Base-by-base conservation (phyloP, 1,284 basidiomycete genomes). In the Cutaneotrichosporon curvatum region DNA sequence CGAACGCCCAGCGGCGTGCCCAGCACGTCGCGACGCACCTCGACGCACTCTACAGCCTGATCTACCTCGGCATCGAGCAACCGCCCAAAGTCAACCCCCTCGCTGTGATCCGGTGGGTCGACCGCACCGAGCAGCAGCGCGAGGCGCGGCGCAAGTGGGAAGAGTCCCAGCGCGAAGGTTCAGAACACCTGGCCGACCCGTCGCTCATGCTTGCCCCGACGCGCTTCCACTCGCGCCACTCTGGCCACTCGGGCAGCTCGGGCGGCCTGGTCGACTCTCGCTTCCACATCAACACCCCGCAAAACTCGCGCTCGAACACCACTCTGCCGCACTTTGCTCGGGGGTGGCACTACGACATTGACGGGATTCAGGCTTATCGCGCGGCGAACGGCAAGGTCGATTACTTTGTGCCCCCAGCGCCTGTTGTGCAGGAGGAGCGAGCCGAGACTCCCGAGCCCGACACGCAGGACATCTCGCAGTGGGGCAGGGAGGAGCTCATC, bases 81-180 rank as follows among this genome's bases (percentile, higher is more conserved):
- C 64, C 64, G 1, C 66, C 66, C 2, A 55, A 59, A 20, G 44
- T 68, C 31, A 68, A 68, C 41, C 62, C 63, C 2, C 59, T 67
- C 15, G 64, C 64, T 4, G 51, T 70, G 9, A 46, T 68, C 4
- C 57, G 68, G 2, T 70, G 66, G 67, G 53, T 50, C 19, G 52
- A 47, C 16, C 47, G 53, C 28, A 58, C 50, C 5, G 58, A 64
- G 20, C 60, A 62, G 35, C 66, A 68, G 34, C 55, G 45, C 35
- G 48, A 55, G 21, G 57, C 58, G 1, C 53, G 56, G 18, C 33
- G 37, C 2, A 51, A 53, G 25, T 70, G 64, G 62, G 57, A 66
- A 28, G 47, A 28, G 25, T 7, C 25, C 8, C 25, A 28, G 25
- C 25, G 25, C 25, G 25, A 28, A 12, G 25, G 25, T 28, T 28